Evolutionary conservation across 345 rosid species (phyloP), one percentile per base, ranked within the genome.

Genomic region (Alliaria petiolata): DNA sequence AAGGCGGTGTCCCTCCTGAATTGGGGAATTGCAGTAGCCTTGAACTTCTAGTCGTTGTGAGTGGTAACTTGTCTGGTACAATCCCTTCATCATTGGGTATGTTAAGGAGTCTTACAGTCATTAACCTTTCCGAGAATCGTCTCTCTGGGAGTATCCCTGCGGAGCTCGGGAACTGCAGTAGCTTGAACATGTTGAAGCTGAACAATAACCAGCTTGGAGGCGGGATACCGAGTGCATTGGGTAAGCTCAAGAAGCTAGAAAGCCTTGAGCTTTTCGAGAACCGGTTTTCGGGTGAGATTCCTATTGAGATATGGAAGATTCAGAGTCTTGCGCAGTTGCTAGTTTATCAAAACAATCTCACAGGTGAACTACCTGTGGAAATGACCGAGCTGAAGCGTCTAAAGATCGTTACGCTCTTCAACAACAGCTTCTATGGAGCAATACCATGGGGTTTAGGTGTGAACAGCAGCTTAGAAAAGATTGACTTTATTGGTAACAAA

Each of bases 21-120:
- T 20, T 93, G 19, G 88, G 82, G 28, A 84, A 85, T 58, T 90
- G 88, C 42, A 81, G 83, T 72, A 81, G 75, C 79, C 80, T 90
- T 67, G 77, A 71, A 3, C 50, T 22, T 17, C 60, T 90, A 44
- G 80, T 67, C 3, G 78, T 82, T 31, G 79, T 87, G 22, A 36
- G 25, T 51, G 74, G 86, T 73, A 81, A 83, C 76, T 76, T 93
- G 46, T 79, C 78, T 0, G 92, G 97, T 44, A 34, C 57, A 5
- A 87, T 93, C 26, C 98, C 97, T 8, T 64, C 95, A 47, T 84
- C 95, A 2, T 20, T 90, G n/a, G 95, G 93, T 58, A 67, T 59
- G 35, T 71, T 93, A 3, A 64, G 71, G 62, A 79, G 39, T 46
- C 86, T 93, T 53, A 35, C 58, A 1, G 0, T 0, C 3, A 85